Percentiles rank a stretch among this genome's conserved stretches.
Evolutionary conservation across 106 monocot species (phyloP).

Genomic region (Dendrobium huoshanense): DNA sequence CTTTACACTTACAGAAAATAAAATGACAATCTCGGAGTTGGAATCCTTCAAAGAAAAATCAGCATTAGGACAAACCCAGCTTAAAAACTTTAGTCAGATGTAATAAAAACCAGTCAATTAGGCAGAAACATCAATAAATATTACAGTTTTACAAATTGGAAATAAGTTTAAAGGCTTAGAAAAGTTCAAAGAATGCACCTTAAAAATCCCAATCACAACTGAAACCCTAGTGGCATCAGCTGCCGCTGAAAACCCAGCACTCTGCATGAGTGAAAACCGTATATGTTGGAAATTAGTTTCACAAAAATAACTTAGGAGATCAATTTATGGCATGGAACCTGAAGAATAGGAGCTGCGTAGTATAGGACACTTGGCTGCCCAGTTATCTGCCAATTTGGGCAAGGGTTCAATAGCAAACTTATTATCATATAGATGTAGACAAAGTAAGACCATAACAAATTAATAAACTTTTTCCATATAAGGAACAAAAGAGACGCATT

Average conservation of each 20-base stretch:
- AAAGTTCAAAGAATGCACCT: conserved; percentile 34
- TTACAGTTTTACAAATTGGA: background rate
- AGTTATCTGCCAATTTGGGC: conserved; percentile 57
- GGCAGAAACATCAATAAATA: background rate
- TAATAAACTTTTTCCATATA: background rate
- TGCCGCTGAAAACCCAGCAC: conserved; percentile 95
- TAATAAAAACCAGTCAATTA: background rate
- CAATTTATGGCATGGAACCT: conserved; percentile 33
- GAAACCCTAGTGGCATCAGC: conserved; percentile 93
- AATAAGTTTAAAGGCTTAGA: background rate
- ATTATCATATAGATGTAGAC: background rate
- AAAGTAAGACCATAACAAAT: background rate
- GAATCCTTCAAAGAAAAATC: background rate
- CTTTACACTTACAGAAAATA: too few species aligned
- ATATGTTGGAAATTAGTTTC: background rate
- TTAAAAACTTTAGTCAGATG: background rate
- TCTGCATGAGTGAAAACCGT: conserved; percentile 34
- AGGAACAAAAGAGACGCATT: background rate
- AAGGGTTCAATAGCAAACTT: background rate
- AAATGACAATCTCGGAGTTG: background rate
- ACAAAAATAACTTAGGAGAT: conserved; percentile 2
- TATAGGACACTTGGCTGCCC: conserved; percentile 97
- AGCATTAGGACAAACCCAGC: background rate
- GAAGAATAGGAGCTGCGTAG: conserved; percentile 96
- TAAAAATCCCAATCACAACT: conserved; percentile 84